phyloP scores from a whole-genome alignment of 495 filamentous ascomycete species.

The Cladorrhinum samala region DNA sequence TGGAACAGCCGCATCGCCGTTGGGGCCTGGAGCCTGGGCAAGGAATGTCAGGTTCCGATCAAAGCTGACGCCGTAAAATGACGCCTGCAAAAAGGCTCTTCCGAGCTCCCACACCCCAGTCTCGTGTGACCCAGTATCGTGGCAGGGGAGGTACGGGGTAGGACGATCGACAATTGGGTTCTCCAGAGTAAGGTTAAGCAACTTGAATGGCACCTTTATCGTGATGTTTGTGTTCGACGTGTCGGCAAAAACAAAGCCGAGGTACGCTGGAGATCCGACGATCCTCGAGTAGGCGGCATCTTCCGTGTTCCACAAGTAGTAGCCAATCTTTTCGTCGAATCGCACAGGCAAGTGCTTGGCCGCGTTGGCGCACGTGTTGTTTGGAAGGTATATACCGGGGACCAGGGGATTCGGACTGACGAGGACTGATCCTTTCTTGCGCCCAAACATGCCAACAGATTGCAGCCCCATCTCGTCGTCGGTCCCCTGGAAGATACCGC shows the following conservation, averaged over 20 bases:
- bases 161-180: conserved; percentile 38
- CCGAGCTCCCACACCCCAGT: conserved; percentile 35
- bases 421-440: neutral
- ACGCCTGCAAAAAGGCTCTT: conserved; percentile 52
- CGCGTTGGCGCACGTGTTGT: neutral
- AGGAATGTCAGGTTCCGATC: conserved; percentile 10
- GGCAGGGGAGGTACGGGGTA: conserved; percentile 50
- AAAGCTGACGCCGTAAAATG: conserved; percentile 51
- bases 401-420: neutral
- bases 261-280: conserved; percentile 40
- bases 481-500: neutral
- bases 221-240: conserved; percentile 31
- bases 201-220: conserved; percentile 49
- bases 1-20: neutral
- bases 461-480: neutral
- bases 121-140: conserved; percentile 3
- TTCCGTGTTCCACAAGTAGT: conserved; percentile 48
- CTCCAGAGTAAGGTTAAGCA: conserved; percentile 48
- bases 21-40: conserved; percentile 15
- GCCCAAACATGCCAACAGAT: neutral
- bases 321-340: conserved; percentile 26
- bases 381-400: neutral
- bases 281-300: conserved; percentile 37
- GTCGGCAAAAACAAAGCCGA: conserved; percentile 44
- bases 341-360: conserved; percentile 37